Base-by-base conservation (phyloP, 345 rosid species). In the Anacardium occidentale region DNA sequence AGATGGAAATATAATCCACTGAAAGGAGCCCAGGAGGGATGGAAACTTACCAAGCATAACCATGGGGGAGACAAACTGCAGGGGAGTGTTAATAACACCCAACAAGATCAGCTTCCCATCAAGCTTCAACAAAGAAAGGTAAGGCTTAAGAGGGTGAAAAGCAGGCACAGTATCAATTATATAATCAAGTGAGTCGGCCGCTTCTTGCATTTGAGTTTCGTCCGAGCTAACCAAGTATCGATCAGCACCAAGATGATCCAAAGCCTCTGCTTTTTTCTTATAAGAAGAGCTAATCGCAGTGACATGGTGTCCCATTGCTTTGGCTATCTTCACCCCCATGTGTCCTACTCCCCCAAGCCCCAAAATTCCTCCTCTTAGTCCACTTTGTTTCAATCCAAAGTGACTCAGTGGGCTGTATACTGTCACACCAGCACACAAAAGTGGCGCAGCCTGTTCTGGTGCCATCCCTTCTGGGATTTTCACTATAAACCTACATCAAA, bases 271-370 rank as follows among this genome's bases (percentile, higher is more conserved):
- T 80, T 76, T 86, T 78, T 94, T 94, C 91, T 86, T 92, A 51
- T 89, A 87, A 14, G 98, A 92, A 52, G 98, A 94, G 87, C 98
- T 94, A 17, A 94, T 90, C 64, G 92, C 98, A 0, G 96, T 94
- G 7, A 94, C 88, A 70, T 89, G 97, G 77, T 94, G 98, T 65
- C 97, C 98, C 95, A 89, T 88, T 69, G 97, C 97, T 76, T 94
- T 94, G 2, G 98, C 97, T 63, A 94, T 90, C 73, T 84, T 88
- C 84, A 94, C 97, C 37, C 98, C 98, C 97, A 92, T 90, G 84
- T 94, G 98, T 2, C 98, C 98, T 7, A 90, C 98, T 66, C 98
- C 98, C 66, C 98, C 98, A 59, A 94, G 86, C 65, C 98, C 98
- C 72, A 94, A 53, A 32, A 94, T 87, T 3, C 90, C 97, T 75